These are phyloP conservation scores for Salix udensis DNA, from an alignment of 345 rosid species.

Conservation along the genomic window DNA sequence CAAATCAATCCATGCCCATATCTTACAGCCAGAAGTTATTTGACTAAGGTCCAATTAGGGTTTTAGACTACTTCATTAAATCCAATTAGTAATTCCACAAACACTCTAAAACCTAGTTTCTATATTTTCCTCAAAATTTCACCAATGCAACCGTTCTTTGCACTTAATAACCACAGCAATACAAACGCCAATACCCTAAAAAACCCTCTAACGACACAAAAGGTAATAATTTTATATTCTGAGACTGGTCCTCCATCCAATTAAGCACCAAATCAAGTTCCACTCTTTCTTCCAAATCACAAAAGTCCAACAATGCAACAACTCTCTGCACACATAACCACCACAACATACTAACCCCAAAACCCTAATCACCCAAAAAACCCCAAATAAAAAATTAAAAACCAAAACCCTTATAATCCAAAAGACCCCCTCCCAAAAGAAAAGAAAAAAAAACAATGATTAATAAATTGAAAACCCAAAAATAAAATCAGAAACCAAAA, in stretches of 20 bases:
- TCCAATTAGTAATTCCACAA: no score
- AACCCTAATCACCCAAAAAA: neutral
- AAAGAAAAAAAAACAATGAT: neutral
- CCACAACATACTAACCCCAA: neutral
- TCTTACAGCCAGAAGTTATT: no score
- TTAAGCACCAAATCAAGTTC: neutral
- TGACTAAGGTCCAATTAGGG: no score
- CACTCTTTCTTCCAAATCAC: neutral
- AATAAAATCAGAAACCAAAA: neutral
- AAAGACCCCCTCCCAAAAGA: no score
- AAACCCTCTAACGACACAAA: neutral
- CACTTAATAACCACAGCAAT: neutral
- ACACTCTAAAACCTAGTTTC: neutral
- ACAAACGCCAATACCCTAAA: neutral
- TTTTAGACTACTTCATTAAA: no score
- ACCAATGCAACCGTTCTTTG: neutral
- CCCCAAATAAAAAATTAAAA: no score
- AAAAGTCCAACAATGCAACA: neutral
- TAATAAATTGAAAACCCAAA: neutral
- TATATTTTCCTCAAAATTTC: neutral
- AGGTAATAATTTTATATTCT: neutral
- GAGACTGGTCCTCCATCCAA: neutral
- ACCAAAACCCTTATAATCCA: no score
- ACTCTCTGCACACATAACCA: neutral
- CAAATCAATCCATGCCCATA: no score